Evolutionary conservation across 768 basidiomycete species (phyloP), one percentile per base, ranked within the genome.

Genomic region (Suillus americanus): DNA sequence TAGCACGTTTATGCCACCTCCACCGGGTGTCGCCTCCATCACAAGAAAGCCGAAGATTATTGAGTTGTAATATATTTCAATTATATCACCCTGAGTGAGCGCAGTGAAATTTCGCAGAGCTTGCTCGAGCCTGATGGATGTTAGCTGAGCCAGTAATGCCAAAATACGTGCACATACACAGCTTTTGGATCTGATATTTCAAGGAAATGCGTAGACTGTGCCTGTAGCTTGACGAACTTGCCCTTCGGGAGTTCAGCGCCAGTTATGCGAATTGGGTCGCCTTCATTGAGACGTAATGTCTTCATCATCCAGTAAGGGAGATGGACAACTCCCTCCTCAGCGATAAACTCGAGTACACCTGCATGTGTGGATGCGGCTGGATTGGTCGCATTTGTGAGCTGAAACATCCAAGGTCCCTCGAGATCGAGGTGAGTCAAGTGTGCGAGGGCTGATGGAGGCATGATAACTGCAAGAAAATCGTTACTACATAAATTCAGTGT

Each of bases 261-360:
- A 6, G 91, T 95, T 61, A 99, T 89, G 51, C 95, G 89, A 65
- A 99, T 92, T 13, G 94, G 88, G 79, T 99, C 97, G 14, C 97
- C 97, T 78, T 99, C 97, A 62, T 89, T 89, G 33, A 99, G 79
- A 33, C 94, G 87, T 23, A 99, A 81, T 5, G 94, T 95, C 80
- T 92, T 95, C 97, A 99, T 99, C 93, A 99, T 97, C 97, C 97
- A 99, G 70, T 95, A 91, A 0, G 97, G 97, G 18, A 99, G 82
- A 80, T 99, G 91, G 3, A 96, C 96, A 16, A 91, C 83, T 14
- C 97, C 97, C 76, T 99, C 97, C 63, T 97, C 91, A 3, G 97
- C 97, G 68, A 98, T 98, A 78, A 99, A 99, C 74, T 99, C 97
- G 35, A 99, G 86, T 33, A 99, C 97, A 81, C 97, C 97, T 1